Conservation (phyloP, 164 flowering plant genomes). For the Aristolochia contorta region DNA sequence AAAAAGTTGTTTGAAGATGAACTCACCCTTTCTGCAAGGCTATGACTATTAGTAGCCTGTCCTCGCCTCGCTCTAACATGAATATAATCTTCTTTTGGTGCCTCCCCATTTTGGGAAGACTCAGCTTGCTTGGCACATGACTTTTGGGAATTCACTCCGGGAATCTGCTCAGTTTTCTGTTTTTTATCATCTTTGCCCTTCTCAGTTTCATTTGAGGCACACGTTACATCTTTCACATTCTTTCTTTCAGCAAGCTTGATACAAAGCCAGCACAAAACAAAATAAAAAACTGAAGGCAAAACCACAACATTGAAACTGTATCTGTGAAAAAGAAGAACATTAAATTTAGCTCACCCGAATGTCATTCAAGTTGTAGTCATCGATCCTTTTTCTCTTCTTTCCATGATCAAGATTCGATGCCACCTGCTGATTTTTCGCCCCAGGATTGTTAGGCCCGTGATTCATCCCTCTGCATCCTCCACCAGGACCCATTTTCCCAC, state of each 20-base stretch:
- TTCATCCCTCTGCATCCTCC: constrained; percentile 4
- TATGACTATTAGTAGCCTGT: constrained; percentile 96
- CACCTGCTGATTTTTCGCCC: constrained; percentile 22
- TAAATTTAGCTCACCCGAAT: constrained; percentile 29
- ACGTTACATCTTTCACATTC: constrained; percentile 28
- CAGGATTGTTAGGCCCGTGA: constrained; percentile 19
- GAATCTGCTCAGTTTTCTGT: constrained; percentile 29
- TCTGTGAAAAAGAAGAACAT: not conserved
- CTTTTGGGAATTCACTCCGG: constrained; percentile 31
- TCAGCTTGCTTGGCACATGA: constrained; percentile 45
- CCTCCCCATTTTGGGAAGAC: constrained; percentile 46
- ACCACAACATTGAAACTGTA: not conserved
- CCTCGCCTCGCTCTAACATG: constrained; percentile 94
- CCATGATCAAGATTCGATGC: constrained; percentile 30
- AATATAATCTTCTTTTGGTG: constrained; percentile 61
- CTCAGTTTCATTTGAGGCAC: constrained; percentile 23
- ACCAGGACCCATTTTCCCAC: not conserved
- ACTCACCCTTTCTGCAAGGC: constrained; percentile 92
- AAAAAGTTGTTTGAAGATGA: not conserved
- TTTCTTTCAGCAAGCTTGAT: constrained; percentile 33
- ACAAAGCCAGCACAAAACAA: not conserved
- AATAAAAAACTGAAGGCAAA: not conserved
- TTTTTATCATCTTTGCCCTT: constrained; percentile 50
- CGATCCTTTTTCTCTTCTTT: constrained; percentile 54
- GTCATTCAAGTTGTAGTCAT: constrained; percentile 20